Conservation (phyloP, 2,329 filamentous ascomycete species). For the Cyphellophora europaea region DNA sequence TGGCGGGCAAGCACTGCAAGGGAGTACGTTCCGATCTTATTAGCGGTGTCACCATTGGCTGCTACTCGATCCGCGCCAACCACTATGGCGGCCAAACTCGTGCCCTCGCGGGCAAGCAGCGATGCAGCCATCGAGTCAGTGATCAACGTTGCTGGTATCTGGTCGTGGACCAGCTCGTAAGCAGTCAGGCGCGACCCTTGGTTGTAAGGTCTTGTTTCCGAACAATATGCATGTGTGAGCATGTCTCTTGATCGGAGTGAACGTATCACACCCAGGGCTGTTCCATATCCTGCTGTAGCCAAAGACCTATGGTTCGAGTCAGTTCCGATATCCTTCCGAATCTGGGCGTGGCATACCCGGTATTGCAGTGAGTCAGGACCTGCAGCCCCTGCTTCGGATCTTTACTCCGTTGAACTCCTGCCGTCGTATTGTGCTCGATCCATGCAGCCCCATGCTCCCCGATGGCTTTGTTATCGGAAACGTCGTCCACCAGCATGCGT, state of each 20-base stretch:
- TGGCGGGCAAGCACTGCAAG: slow-evolving; percentile 81
- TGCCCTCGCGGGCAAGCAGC: slow-evolving; percentile 52
- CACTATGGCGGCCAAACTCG: slow-evolving; percentile 74
- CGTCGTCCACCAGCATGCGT: slow-evolving; percentile 76
- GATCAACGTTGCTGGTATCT: slow-evolving; percentile 82
- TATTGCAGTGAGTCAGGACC: slow-evolving; percentile 97
- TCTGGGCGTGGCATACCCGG: slow-evolving; percentile 50
- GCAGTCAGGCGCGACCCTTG: slow-evolving; percentile 91
- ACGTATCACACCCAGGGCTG: slow-evolving; percentile 86
- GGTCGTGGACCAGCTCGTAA: slow-evolving; percentile 91
- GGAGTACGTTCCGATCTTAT: slow-evolving; percentile 95
- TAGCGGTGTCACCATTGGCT: slow-evolving; percentile 93
- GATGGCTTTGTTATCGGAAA: slow-evolving; percentile 78
- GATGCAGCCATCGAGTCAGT: slow-evolving; percentile 96
- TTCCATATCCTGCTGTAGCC: slow-evolving; percentile 95
- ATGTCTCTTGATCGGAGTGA: slow-evolving; percentile 58
- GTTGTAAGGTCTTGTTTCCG: slow-evolving; percentile 95
- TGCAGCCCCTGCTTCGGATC: slow-evolving; percentile 46
- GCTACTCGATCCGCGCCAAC: slow-evolving; percentile 94
- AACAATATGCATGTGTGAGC: slow-evolving; percentile 83
- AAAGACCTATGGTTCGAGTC: slow-evolving; percentile 55
- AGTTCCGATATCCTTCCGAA: background rate
- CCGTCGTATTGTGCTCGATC: slow-evolving; percentile 54
- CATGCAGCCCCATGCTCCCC: slow-evolving; percentile 75
- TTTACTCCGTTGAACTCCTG: slow-evolving; percentile 33